Evolutionary conservation across 225 moss, liverwort and hornwort genomes (phyloP).

Genomic region (Pleurozium schreberi): DNA sequence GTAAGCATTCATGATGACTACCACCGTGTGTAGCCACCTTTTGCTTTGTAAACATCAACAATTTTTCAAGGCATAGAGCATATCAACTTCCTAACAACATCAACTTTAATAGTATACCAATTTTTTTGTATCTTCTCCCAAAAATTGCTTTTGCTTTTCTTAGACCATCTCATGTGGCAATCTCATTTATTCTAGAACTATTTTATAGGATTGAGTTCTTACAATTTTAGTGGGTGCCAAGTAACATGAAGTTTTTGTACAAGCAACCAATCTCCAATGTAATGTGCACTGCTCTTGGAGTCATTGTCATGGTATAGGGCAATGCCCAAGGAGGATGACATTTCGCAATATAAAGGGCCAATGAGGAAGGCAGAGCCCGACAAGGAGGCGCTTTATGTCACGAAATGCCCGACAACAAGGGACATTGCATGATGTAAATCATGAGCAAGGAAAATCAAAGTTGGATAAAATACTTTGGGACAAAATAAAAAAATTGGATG

Average conservation of each 20-base stretch:
- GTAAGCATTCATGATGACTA: background rate
- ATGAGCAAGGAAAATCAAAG: too few species aligned
- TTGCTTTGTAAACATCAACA: background rate
- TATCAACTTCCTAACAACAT: background rate
- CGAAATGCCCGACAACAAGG: too few species aligned
- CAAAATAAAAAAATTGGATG: too few species aligned
- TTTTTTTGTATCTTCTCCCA: too few species aligned
- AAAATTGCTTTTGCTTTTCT: too few species aligned
- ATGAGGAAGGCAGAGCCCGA: too few species aligned
- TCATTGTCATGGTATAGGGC: background rate
- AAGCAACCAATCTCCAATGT: background rate
- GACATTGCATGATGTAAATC: too few species aligned
- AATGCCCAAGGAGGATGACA: too few species aligned
- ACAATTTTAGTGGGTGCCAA: background rate
- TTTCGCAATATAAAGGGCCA: too few species aligned
- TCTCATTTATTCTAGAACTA: rapidly evolving
- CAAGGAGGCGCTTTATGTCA: too few species aligned
- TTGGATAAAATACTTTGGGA: too few species aligned
- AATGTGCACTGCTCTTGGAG: background rate
- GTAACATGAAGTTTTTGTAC: background rate
- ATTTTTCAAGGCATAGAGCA: background rate
- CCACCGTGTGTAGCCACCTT: background rate
- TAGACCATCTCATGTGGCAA: background rate
- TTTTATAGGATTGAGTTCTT: background rate
- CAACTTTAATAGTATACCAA: background rate